These are phyloP conservation scores for Primulina eburnea DNA, from an alignment of 257 asterid species.

Conservation along the genomic window DNA sequence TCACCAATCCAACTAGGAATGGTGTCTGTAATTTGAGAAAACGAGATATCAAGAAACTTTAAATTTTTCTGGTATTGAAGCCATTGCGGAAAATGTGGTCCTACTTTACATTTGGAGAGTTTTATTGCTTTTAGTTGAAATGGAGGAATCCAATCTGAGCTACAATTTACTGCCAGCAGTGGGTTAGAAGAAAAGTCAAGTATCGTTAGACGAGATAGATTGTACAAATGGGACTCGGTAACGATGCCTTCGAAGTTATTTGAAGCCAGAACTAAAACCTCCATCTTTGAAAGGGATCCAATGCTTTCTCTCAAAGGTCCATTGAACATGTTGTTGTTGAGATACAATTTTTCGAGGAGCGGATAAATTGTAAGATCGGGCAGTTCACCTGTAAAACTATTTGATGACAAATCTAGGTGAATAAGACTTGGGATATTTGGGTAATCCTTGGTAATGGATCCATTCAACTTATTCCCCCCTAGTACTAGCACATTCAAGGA, in stretches of 20 bases:
- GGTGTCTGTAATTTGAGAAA: constrained; percentile 11
- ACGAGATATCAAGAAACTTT: constrained; percentile 8
- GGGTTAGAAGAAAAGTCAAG: constrained; percentile 2
- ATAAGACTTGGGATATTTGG: neutral
- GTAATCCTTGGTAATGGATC: neutral
- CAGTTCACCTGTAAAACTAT: neutral
- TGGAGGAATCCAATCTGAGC: constrained; percentile 5
- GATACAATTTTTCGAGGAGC: neutral
- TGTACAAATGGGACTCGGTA: neutral
- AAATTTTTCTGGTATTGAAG: neutral
- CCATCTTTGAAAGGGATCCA: neutral
- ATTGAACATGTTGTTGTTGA: constrained; percentile 14
- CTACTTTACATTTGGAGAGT: neutral
- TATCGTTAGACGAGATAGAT: neutral
- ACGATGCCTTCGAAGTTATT: constrained; percentile 16
- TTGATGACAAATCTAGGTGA: neutral
- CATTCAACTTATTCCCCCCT: neutral
- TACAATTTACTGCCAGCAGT: neutral
- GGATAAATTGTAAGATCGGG: neutral
- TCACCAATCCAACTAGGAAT: constrained; percentile 22
- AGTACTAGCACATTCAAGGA: neutral
- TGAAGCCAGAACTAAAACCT: constrained; percentile 8
- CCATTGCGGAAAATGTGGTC: constrained; percentile 9
- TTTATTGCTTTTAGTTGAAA: constrained; percentile 1
- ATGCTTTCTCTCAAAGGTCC: neutral